Conservation (phyloP, 108 stramenopile species). For the Thalassiosira profunda region DNA sequence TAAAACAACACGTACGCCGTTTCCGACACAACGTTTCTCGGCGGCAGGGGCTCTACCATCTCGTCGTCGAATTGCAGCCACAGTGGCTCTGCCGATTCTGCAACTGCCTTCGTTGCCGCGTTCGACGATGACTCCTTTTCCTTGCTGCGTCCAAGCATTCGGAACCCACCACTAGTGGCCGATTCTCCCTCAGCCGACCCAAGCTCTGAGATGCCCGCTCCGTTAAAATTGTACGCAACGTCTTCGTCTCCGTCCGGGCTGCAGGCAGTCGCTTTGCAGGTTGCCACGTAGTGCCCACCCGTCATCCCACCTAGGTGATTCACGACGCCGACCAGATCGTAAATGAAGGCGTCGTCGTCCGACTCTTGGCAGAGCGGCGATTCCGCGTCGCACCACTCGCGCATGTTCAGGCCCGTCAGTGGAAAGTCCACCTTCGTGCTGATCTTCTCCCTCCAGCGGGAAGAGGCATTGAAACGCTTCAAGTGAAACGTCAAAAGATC, state of each 20-base stretch:
- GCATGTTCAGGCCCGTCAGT: constrained; percentile 89
- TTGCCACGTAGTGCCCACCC: constrained; percentile 98
- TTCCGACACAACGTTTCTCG: constrained; percentile 84
- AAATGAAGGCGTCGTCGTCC: constrained; percentile 60
- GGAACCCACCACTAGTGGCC: constrained; percentile 63
- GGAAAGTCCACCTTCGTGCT: constrained; percentile 96
- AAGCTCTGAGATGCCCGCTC: constrained; percentile 42
- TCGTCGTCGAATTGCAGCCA: constrained; percentile 99
- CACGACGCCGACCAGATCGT: constrained; percentile 93
- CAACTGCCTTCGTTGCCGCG: constrained; percentile 53
- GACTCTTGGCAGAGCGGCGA: constrained; percentile 55
- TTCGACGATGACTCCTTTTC: constrained; percentile 67
- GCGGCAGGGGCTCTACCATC: constrained; percentile 87
- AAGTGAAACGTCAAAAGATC: constrained; percentile 94
- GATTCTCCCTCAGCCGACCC: constrained; percentile 49
- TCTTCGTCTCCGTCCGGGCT: constrained; percentile 88
- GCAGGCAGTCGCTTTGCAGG: constrained; percentile 88
- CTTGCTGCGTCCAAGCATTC: constrained; percentile 62
- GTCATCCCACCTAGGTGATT: constrained; percentile 98
- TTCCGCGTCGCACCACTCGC: constrained; percentile 74
- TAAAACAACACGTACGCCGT: constrained; percentile 97
- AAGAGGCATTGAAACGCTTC: constrained; percentile 95
- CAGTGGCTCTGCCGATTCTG: constrained; percentile 79
- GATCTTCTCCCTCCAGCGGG: constrained; percentile 95
- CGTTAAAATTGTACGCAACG: constrained; percentile 82